These are phyloP conservation scores for Cyberlindnera suaveolens DNA, from an alignment of 805 yeast species.

Conservation along the genomic window DNA sequence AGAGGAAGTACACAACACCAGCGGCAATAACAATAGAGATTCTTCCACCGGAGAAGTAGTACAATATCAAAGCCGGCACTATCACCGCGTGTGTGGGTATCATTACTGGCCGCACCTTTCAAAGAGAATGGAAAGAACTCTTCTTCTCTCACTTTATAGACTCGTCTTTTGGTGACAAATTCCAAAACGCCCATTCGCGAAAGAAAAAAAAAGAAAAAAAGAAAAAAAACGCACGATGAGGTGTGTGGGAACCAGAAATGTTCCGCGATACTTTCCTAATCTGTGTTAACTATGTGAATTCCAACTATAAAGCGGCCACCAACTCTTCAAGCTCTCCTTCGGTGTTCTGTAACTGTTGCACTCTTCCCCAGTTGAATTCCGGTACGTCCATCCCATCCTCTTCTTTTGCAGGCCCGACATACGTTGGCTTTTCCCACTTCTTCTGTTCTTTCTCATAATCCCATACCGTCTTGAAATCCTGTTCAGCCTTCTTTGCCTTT, in stretches of 20 bases:
- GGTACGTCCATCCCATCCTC: neutral
- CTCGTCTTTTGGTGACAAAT: too few species aligned
- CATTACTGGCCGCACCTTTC: too few species aligned
- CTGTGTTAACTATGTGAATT: neutral
- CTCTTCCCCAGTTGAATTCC: slow-evolving; percentile 7
- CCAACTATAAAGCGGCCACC: neutral
- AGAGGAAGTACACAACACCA: slow-evolving; percentile 20
- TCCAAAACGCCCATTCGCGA: too few species aligned
- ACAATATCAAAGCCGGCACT: slow-evolving; percentile 5
- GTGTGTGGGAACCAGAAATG: too few species aligned
- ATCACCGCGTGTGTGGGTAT: slow-evolving; percentile 12
- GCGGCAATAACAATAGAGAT: slow-evolving; percentile 26
- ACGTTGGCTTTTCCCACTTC: slow-evolving; percentile 52
- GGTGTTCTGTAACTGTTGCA: slow-evolving; percentile 5
- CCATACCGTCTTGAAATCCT: slow-evolving; percentile 42
- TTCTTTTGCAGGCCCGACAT: slow-evolving; percentile 19
- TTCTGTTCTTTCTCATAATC: slow-evolving; percentile 49
- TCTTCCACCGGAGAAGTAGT: slow-evolving; percentile 32
- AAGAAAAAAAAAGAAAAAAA: too few species aligned
- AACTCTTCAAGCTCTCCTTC: slow-evolving; percentile 6
- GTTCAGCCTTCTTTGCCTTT: slow-evolving; percentile 28
- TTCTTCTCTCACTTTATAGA: too few species aligned
- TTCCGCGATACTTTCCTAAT: neutral
- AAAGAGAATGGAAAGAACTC: too few species aligned
- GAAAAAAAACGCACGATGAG: too few species aligned